Evolutionary conservation across 805 yeast genomes (phyloP).

Genomic region (Wickerhamiella nectarea): DNA sequence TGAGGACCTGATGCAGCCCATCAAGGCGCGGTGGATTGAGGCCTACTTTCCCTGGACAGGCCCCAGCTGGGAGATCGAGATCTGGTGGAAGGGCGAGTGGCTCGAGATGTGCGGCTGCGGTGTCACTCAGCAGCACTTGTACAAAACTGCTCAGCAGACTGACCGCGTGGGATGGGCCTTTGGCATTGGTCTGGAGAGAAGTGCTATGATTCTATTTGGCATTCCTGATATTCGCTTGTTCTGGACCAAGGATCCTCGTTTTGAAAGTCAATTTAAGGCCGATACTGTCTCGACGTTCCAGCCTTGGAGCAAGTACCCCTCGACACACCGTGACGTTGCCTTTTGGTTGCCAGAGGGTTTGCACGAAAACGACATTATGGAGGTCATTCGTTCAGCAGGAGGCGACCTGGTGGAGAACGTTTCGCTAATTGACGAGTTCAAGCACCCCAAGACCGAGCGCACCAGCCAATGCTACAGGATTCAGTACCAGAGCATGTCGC

Average conservation of each 20-base stretch:
- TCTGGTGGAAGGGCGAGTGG: constrained; percentile 99
- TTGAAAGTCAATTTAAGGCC: constrained; percentile 52
- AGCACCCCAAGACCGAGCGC: constrained; percentile 67
- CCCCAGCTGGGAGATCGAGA: constrained; percentile 97
- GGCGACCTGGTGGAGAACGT: constrained; percentile 88
- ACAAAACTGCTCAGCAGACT: constrained; percentile 53
- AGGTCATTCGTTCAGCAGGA: constrained; percentile 64
- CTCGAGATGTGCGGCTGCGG: constrained; percentile 96
- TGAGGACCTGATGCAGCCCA: constrained; percentile 54
- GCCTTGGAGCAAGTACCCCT: constrained; percentile 87
- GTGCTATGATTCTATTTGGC: constrained; percentile 91
- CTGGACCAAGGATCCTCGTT: constrained; percentile 78
- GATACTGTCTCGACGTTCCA: constrained; percentile 58
- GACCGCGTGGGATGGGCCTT: constrained; percentile 87
- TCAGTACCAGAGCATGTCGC: constrained; percentile 90
- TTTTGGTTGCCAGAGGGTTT: constrained; percentile 67
- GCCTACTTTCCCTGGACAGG: constrained; percentile 97
- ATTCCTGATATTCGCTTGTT: constrained; percentile 89
- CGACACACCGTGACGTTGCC: constrained; percentile 73
- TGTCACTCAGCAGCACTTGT: constrained; percentile 64
- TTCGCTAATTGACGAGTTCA: constrained; percentile 60
- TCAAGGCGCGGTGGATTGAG: constrained; percentile 85
- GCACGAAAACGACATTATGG: constrained; percentile 90
- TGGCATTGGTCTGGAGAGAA: constrained; percentile 87
- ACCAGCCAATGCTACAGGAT: constrained; percentile 78